Evolutionary conservation across 805 yeast species (phyloP), one percentile per base, ranked within the genome.

Genomic region (Metschnikowia continentalis): DNA sequence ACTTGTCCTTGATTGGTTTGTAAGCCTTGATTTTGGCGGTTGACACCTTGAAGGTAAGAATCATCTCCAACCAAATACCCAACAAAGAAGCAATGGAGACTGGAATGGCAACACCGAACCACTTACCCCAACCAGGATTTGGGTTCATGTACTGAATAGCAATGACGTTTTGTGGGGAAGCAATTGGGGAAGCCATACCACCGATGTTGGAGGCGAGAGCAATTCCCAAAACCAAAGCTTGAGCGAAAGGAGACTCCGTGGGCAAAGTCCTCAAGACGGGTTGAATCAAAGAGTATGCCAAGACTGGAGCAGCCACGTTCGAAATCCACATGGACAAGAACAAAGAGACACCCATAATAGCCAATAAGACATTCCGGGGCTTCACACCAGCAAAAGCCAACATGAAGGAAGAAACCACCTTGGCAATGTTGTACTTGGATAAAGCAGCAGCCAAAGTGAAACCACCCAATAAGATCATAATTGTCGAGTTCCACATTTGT

Each of bases 141-240:
- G 79, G 84, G 50, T 76, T 77, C 98, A 92, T 92, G 58, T 85
- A 74, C 50, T 89, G 91, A 46, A 92, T 77, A 1, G 97, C 96
- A 60, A 92, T 84, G 55, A 92, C 88, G 67, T 92, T 92, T 65
- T 92, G 99, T 1, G 99, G 99, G 2, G 97, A 89, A 1, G 97
- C 91, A 62, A 92, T 92, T 6, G 99, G 99, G 3, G 96, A 89
- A 0, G 96, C 86, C 96, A 91, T 92, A 57, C 99, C 99, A 20
- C 96, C 98, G 44, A 92, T 75, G 64, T 92, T 90, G 6, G 96
- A 86, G 1, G 98, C 95, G 50, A 92, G 72, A 0, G 98, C 98
- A 58, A 92, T 87, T 41, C 97, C 98, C 42, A 92, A 70, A 46
- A 92, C 86, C 59, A 92, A 75, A 1, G 96, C 90, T 63, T 88